Percentiles rank a stretch among this genome's conserved stretches.
These are phyloP conservation scores for Penicillium rolfsii DNA, from an alignment of 2,329 filamentous ascomycete species.

Conservation along the genomic window DNA sequence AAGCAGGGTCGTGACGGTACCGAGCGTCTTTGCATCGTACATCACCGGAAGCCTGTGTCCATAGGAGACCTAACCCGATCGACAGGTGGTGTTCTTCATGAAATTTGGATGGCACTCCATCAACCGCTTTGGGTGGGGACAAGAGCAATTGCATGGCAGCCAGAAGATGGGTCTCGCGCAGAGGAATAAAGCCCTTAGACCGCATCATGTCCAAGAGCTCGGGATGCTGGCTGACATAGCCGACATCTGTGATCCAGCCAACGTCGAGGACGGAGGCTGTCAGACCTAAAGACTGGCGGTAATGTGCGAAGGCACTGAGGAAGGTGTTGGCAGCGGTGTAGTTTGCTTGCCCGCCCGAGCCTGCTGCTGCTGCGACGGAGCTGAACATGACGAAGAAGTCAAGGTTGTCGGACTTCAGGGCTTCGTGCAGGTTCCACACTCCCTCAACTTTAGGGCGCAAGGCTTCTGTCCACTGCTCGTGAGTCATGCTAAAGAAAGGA, in stretches of 20 bases:
- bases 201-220: conserved; percentile 6
- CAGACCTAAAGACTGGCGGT: conserved; percentile 28
- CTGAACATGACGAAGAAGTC: conserved; percentile 38
- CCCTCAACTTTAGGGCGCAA: conserved; percentile 42
- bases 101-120: neutral
- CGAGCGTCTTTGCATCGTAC: conserved; percentile 1
- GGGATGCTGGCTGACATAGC: conserved; percentile 1
- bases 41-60: neutral
- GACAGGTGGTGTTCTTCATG: neutral
- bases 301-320: conserved; percentile 34
- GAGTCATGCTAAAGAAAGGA: conserved; percentile 39
- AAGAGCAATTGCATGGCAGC: neutral
- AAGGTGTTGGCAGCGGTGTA: conserved; percentile 43
- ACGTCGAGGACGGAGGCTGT: neutral
- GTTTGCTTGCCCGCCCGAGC: conserved; percentile 49
- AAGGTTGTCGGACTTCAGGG: conserved; percentile 7
- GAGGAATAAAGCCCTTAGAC: neutral
- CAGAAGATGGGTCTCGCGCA: conserved; percentile 1
- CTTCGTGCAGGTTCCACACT: conserved; percentile 36
- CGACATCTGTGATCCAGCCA: conserved; percentile 2
- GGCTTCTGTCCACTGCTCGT: conserved; percentile 36
- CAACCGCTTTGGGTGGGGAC: neutral
- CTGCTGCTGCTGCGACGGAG: conserved; percentile 35
- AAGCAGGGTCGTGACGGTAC: neutral
- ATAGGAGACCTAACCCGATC: conserved; percentile 1